Base-by-base conservation (phyloP, 352 stramenopile genomes). In the Globisporangium solare region DNA sequence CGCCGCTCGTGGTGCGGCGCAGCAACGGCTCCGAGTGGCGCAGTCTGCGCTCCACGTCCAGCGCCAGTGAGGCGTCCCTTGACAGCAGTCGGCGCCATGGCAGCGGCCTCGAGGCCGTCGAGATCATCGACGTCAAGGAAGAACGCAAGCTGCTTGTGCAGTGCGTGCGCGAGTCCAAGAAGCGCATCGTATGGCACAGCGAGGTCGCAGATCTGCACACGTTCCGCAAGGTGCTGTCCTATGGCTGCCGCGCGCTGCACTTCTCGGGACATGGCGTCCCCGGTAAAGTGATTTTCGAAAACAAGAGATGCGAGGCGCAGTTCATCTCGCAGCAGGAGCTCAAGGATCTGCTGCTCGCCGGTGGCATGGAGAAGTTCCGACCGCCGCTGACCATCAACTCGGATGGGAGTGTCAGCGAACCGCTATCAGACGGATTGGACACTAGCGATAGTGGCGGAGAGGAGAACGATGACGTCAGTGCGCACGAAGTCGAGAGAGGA, bases 281-380 rank as follows among this genome's bases (percentile, higher is more conserved):
- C 0, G 83, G 83, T 10, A 84, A 86, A 47, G 76, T 94, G 42
- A 89, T 92, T 51, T 93, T 92, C 53, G 83, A 94, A 64, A 86
- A 82, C 47, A 77, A 72, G 42, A 88, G 86, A 31, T 83, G 83
- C 56, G 83, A 91, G 41, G 83, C 81, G 27, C 83, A 94, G 61
- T 92, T 94, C 58, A 74, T 94, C 17, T 88, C 81, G 17, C 79
- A 94, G 60, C 67, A 89, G 32, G 79, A 92, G 55, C 74, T 94
- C 40, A 75, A 83, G 56, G 79, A 88, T 15, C 60, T 92, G 55
- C 61, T 94, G 21, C 69, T 94, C 14, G 81, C 83, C 0, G 80
- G 83, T 6, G 83, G 78, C 31, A 68, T 70, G 22, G 79, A 83
- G 54, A 64, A 54, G 18, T 61, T 51, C 14, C 32, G 56, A 6